phyloP scores from a whole-genome alignment of 305 asterid species.

The Ruellia speciosa region DNA sequence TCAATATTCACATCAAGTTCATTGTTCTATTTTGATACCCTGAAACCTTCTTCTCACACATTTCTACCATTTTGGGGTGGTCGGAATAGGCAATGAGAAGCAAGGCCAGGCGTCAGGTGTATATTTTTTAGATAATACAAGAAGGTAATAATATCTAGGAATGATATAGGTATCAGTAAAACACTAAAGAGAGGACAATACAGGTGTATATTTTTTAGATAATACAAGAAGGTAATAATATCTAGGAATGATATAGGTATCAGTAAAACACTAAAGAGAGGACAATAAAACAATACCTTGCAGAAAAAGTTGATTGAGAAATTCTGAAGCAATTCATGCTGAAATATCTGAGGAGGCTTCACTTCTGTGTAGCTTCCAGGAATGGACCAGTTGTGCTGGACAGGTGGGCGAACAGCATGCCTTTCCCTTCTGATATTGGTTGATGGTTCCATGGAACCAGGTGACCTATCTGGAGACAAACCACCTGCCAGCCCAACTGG shows the following conservation, averaged over 20 bases:
- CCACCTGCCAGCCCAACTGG: constrained; percentile 64
- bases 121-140: not conserved
- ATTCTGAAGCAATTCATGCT: constrained; percentile 95
- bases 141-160: not conserved
- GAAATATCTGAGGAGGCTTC: constrained; percentile 82
- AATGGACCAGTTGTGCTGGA: constrained; percentile 91
- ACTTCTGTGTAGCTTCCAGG: constrained; percentile 46
- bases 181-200: not conserved
- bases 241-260: not conserved
- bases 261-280: not conserved
- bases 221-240: not conserved
- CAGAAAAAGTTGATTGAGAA: constrained; percentile 91
- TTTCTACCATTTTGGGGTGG: too few species aligned
- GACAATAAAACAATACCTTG: constrained; percentile 45
- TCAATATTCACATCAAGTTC: too few species aligned
- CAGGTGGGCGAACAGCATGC: constrained; percentile 95
- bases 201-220: not conserved
- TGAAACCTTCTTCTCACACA: too few species aligned
- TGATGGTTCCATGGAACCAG: constrained; percentile 55
- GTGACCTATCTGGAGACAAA: constrained; percentile 59
- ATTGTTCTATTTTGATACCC: too few species aligned
- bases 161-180: not conserved
- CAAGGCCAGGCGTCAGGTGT: not conserved
- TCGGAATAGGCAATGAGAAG: not conserved
- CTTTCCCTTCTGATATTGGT: constrained; percentile 65